phyloP scores from a whole-genome alignment of 352 stramenopile species.

The Pythium inflatum region DNA sequence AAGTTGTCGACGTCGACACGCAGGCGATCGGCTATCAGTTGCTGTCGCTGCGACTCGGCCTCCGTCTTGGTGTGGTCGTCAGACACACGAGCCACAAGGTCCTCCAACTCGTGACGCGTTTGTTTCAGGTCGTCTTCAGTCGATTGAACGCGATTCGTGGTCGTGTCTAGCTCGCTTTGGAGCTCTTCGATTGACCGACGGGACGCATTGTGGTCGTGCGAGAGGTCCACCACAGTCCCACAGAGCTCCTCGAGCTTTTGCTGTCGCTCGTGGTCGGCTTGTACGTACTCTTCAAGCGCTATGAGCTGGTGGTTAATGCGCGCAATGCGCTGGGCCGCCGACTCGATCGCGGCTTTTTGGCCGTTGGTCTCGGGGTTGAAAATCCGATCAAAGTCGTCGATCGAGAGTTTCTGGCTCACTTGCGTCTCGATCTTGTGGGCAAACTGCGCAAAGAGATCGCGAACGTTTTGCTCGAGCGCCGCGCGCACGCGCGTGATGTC shows the following conservation, averaged over 20 bases:
- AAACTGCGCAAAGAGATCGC: constrained; percentile 64
- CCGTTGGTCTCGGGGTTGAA: constrained; percentile 60
- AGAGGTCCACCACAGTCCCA: constrained; percentile 52
- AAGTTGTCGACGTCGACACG: constrained; percentile 35
- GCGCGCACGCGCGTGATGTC: constrained; percentile 60
- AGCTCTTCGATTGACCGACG: constrained; percentile 51
- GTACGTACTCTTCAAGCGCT: constrained; percentile 48
- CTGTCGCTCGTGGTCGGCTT: constrained; percentile 50
- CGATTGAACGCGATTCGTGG: constrained; percentile 18
- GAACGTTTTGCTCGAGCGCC: constrained; percentile 58
- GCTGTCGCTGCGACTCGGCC: constrained; percentile 27
- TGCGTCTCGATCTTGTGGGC: constrained; percentile 57
- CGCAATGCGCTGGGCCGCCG: constrained; percentile 45
- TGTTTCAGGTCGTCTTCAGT: constrained; percentile 10
- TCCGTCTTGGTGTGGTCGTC: constrained; percentile 34
- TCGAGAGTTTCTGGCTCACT: constrained; percentile 53
- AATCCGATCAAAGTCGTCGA: constrained; percentile 69
- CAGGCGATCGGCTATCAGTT: constrained; percentile 28
- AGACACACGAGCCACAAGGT: constrained; percentile 31
- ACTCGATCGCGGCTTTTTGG: constrained; percentile 55
- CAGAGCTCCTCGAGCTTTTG: constrained; percentile 54
- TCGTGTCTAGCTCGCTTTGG: constrained; percentile 35
- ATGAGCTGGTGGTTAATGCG: constrained; percentile 63
- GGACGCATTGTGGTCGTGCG: constrained; percentile 50
- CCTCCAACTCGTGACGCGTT: constrained; percentile 2